phyloP scores from a whole-genome alignment of 768 basidiomycete species.

The Russula lepida region DNA sequence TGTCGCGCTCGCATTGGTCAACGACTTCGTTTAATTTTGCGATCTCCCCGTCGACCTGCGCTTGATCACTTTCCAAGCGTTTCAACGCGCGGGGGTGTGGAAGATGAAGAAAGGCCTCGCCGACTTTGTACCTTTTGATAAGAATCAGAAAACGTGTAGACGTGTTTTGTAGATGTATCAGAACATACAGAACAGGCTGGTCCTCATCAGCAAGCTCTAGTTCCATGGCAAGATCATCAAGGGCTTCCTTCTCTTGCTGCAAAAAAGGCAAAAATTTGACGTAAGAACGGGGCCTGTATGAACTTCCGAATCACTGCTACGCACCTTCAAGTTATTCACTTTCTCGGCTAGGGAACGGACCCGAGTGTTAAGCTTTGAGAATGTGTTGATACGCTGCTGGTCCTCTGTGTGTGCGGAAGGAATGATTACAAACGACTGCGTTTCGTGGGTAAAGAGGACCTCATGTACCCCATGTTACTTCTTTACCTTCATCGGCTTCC shows the following conservation, averaged over 20 bases:
- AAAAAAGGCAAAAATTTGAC: not conserved
- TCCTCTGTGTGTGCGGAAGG: slow-evolving; percentile 39
- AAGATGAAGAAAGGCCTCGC: slow-evolving; percentile 83
- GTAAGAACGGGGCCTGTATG: not conserved
- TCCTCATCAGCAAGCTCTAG: slow-evolving; percentile 87
- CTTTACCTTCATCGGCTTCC: slow-evolving; percentile 62
- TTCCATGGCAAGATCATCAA: slow-evolving; percentile 82
- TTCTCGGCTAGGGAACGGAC: slow-evolving; percentile 63
- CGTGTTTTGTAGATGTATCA: not conserved
- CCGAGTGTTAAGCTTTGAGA: slow-evolving; percentile 85
- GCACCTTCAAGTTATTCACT: slow-evolving; percentile 65
- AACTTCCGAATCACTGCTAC: slow-evolving; percentile 6
- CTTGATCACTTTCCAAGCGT: slow-evolving; percentile 64
- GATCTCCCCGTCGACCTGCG: slow-evolving; percentile 48
- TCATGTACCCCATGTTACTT: slow-evolving; percentile 77
- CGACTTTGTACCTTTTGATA: slow-evolving; percentile 68
- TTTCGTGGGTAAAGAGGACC: not conserved
- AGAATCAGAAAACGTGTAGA: not conserved
- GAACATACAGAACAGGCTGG: slow-evolving; percentile 60
- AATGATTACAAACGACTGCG: not conserved
- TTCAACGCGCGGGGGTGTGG: slow-evolving; percentile 57
- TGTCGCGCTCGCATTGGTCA: slow-evolving; percentile 60
- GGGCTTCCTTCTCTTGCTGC: slow-evolving; percentile 90
- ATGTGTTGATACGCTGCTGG: slow-evolving; percentile 84
- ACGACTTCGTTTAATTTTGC: slow-evolving; percentile 40